Base-by-base conservation (phyloP, 306 rosid genomes). In the Vachellia pachyceras region DNA sequence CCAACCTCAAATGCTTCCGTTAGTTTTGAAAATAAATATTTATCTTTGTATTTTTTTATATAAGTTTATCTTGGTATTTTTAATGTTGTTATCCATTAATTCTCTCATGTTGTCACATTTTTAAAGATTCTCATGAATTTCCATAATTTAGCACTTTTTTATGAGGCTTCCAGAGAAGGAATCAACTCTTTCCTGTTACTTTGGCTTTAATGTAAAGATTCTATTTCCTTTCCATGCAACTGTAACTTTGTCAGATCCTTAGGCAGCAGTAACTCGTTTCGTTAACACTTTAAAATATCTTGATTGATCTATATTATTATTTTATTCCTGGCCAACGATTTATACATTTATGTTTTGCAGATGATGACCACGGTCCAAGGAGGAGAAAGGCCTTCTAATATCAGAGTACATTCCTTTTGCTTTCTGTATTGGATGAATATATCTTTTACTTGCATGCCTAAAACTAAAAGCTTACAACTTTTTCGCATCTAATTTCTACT, bases 311-410 rank as follows among this genome's bases (percentile, higher is more conserved):
- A 17, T 69, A 45, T 69, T 72, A 64, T 85, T 60, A 36, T 47
- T 47, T 47, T 73, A 15, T 75, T 54, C 63, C 84, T 90, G 98
- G 90, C 92, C 79, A 91, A 50, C 20, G 47, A 74, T 25, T 40
- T 80, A 13, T 50, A 40, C 77, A 65, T 58, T 85, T 54, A 33
- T 70, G n/a, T 70, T 65, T 69, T 85, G 87, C 93, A 95, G 99
- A 88, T 93, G 82, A 93, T 90, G 98, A 88, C 92, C 78, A 90
- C 90, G 97, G 90, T 92, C 74, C 99, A 91, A 84, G 87, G 97
- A 87, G 98, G 97, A 86, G 98, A 95, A 83, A n/a, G n/a, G n/a
- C n/a, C n/a, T n/a, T n/a, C n/a, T n/a, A n/a, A n/a, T n/a, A n/a
- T n/a, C n/a, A n/a, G n/a, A n/a, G n/a, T n/a, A n/a, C n/a, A n/a